Evolutionary conservation across 495 filamentous ascomycete species (phyloP).

Genomic region (Penicillium canariense): DNA sequence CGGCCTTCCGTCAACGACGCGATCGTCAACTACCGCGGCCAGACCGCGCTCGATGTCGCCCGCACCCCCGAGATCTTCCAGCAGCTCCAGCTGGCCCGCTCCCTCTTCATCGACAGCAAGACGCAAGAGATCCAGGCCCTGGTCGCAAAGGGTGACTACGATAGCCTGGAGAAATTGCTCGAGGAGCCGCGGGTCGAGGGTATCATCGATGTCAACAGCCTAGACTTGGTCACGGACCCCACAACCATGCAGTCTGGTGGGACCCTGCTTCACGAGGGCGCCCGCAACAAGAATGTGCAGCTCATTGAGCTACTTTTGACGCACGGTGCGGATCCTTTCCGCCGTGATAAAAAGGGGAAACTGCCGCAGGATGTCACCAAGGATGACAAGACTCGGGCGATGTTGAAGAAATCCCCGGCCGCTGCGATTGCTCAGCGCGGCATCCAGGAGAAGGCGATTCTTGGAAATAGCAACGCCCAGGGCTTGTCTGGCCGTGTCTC

Average conservation of each 20-base stretch:
- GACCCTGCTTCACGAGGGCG: constrained; percentile 90
- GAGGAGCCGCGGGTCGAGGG: constrained; percentile 81
- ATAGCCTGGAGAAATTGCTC: constrained; percentile 70
- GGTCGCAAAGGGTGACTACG: constrained; percentile 69
- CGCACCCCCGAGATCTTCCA: constrained; percentile 93
- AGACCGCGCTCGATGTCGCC: constrained; percentile 83
- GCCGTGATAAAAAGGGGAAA: constrained; percentile 90
- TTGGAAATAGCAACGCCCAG: constrained; percentile 70
- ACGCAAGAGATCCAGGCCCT: constrained; percentile 78
- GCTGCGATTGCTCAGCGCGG: constrained; percentile 91
- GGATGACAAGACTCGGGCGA: constrained; percentile 80
- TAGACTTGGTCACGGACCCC: constrained; percentile 81
- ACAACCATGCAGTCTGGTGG: constrained; percentile 73
- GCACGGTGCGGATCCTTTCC: constrained; percentile 97
- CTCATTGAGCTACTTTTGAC: constrained; percentile 86
- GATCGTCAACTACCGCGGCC: constrained; percentile 83
- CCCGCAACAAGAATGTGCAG: constrained; percentile 76
- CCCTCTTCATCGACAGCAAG: constrained; percentile 83
- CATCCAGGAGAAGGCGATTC: constrained; percentile 93
- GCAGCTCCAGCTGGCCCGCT: constrained; percentile 85
- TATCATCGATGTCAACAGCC: constrained; percentile 83
- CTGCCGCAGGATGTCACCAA: constrained; percentile 96
- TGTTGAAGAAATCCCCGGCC: constrained; percentile 91
- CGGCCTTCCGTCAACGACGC: constrained; percentile 83
- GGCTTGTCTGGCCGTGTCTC: constrained; percentile 50